Evolutionary conservation across 148 eudicot genomes (phyloP), one percentile per base, ranked within the genome.

Genomic region (Oxyria digyna): DNA sequence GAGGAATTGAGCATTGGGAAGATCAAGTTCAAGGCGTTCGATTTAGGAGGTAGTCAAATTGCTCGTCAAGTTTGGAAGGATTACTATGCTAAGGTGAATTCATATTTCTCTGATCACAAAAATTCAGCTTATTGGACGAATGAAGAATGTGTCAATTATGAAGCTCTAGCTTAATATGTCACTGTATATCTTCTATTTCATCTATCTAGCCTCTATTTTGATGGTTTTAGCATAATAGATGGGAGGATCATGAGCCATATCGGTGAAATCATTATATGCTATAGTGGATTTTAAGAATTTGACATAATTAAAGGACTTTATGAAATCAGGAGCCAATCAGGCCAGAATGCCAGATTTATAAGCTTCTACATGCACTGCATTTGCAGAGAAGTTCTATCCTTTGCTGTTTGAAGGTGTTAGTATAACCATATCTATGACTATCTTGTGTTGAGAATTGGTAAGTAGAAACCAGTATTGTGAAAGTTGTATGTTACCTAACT

Each of bases 11-110:
- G 92, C 67, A 87, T 85, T 73, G 92, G 92, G 42, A 74, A 81
- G 73, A 87, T 87, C 77, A 87, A 87, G 77, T 87, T 87, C 70
- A 83, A 87, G 78, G 89, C 92, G 35, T 87, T 87, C 41, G 92
- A 87, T 85, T 80, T 87, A 74, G 89, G 89, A 64, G 93, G 93
- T 6, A 87, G 85, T 74, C 89, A 87, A 80, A 85, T 87, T 67
- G 87, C 87, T 62, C 85, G 89, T n/a, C 77, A 87, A 27, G 89
- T 87, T 21, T 85, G 89, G 89, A 87, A 83, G 75, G 87, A 85
- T 75, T 87, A 87, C 74, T 87, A 85, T 74, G 89, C 93, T 71
- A 81, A 86, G 82, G 95, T 88, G 78, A 71, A 49, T 63, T 29
- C 38, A 41, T 32, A 18, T 27, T 62, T 65, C 24, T 55, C 63